A percentile compares a stretch with the other conserved stretches of the same genome.
Conservation (phyloP, 345 rosid genomes). For the Heritiera littoralis region DNA sequence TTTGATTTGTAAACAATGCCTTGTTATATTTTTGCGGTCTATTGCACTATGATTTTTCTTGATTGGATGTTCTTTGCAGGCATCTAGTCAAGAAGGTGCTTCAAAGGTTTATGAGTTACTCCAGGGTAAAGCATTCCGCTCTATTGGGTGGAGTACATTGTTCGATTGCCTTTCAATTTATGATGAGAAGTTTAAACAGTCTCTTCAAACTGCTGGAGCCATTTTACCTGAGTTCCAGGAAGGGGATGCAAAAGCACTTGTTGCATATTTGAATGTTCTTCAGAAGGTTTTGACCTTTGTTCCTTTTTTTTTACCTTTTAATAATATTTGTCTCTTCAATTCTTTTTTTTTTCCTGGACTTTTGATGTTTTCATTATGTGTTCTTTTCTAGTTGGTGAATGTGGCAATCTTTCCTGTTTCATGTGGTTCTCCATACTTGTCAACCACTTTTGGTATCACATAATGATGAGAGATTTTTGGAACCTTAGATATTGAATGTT, state of each 20-base stretch:
- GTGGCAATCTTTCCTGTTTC: background rate
- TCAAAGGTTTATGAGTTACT: constrained; percentile 87
- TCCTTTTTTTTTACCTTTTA: constrained; percentile 4
- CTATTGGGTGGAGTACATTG: constrained; percentile 91
- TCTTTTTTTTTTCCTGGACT: background rate
- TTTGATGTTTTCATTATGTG: background rate
- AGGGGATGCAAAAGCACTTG: constrained; percentile 96
- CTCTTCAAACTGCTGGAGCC: constrained; percentile 84
- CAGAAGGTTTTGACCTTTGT: constrained; percentile 58
- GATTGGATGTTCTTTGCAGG: constrained; percentile 47
- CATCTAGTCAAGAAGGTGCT: constrained; percentile 93
- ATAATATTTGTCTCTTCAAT: background rate
- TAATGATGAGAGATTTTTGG: background rate
- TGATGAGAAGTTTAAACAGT: constrained; percentile 87
- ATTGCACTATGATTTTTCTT: constrained; percentile 3
- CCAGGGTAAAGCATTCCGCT: constrained; percentile 80
- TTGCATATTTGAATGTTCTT: constrained; percentile 92
- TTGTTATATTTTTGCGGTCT: background rate
- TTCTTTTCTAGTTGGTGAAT: background rate
- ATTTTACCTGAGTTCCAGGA: constrained; percentile 88
- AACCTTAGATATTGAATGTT: background rate
- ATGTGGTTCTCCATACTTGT: background rate
- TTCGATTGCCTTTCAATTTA: constrained; percentile 85
- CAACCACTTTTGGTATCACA: background rate
- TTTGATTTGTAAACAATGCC: constrained; percentile 4